Evolutionary conservation across 176 grass and related monocot genomes (phyloP).

Genomic region (Tuctoria greenei): DNA sequence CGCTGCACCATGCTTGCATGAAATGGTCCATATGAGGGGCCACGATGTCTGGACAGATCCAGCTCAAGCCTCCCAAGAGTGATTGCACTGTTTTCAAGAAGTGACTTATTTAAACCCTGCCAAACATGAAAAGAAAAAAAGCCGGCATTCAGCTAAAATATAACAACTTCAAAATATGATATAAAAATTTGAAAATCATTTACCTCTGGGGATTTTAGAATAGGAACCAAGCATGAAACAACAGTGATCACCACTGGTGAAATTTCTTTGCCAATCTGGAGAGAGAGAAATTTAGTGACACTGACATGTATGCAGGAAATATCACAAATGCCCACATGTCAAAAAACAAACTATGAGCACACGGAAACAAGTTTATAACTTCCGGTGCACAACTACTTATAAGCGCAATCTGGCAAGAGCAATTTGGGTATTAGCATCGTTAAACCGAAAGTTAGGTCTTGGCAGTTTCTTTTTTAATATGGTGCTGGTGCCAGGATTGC

Average conservation of each 20-base stretch:
- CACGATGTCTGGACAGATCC: slow-evolving; percentile 90
- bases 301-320: neutral
- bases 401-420: slow-evolving; percentile 1
- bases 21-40: slow-evolving; percentile 94
- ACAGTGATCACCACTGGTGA: slow-evolving; percentile 75
- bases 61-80: slow-evolving; percentile 95
- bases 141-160: slow-evolving; percentile 15
- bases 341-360: neutral
- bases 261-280: slow-evolving; percentile 83
- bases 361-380: neutral
- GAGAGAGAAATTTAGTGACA: slow-evolving; percentile 32
- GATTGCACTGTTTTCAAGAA: slow-evolving; percentile 93
- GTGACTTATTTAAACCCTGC: slow-evolving; percentile 86
- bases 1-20: slow-evolving; percentile 89
- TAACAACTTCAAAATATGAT: slow-evolving; percentile 17
- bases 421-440: neutral
- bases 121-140: slow-evolving; percentile 6
- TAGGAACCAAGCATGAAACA: slow-evolving; percentile 65
- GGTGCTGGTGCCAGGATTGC: neutral
- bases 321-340: neutral
- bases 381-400: neutral
- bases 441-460: neutral
- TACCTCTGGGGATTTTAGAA: slow-evolving; percentile 79
- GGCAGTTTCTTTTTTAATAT: neutral
- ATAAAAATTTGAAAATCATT: neutral